Conservation (phyloP, 768 basidiomycete species). For the Agrocybe pediades region DNA sequence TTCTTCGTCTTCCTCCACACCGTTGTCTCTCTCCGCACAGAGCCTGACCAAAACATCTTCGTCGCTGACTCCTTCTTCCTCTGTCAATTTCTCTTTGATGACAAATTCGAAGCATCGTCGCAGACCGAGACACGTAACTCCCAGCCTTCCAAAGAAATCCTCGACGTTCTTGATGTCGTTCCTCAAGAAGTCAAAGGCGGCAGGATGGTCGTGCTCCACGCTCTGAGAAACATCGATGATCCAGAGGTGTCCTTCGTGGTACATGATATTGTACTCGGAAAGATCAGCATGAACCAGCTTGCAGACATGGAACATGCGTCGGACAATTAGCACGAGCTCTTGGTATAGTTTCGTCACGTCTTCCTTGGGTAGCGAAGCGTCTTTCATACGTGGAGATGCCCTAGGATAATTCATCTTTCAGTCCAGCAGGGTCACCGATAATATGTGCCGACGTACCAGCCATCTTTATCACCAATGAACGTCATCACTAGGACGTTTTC, state of each 20-base stretch:
- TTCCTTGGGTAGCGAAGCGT: slow-evolving; percentile 59
- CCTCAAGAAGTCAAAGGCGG: slow-evolving; percentile 94
- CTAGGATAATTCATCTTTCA: slow-evolving; percentile 38
- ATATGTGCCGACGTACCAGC: slow-evolving; percentile 56
- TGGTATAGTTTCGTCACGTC: slow-evolving; percentile 65
- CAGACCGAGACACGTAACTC: slow-evolving; percentile 77
- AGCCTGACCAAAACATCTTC: slow-evolving; percentile 43
- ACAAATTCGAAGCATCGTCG: slow-evolving; percentile 88
- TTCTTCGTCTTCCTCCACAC: slow-evolving; percentile 13
- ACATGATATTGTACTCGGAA: slow-evolving; percentile 97
- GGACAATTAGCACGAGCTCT: slow-evolving; percentile 77
- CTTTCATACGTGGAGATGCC: slow-evolving; percentile 93
- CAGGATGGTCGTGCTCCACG: slow-evolving; percentile 97
- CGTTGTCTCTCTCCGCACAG: slow-evolving; percentile 39
- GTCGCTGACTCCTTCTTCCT: slow-evolving; percentile 30
- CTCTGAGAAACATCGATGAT: slow-evolving; percentile 99
- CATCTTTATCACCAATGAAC: slow-evolving; percentile 80
- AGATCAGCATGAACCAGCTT: slow-evolving; percentile 97
- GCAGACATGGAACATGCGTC: slow-evolving; percentile 88
- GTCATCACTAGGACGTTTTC: slow-evolving; percentile 98
- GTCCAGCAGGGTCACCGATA: not conserved
- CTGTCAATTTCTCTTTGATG: slow-evolving; percentile 53
- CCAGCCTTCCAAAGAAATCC: slow-evolving; percentile 83
- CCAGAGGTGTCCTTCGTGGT: slow-evolving; percentile 77
- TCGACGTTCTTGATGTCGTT: slow-evolving; percentile 91